Evolutionary conservation across 2,329 filamentous ascomycete species (phyloP).

Genomic region (Simplicillium sp.): DNA sequence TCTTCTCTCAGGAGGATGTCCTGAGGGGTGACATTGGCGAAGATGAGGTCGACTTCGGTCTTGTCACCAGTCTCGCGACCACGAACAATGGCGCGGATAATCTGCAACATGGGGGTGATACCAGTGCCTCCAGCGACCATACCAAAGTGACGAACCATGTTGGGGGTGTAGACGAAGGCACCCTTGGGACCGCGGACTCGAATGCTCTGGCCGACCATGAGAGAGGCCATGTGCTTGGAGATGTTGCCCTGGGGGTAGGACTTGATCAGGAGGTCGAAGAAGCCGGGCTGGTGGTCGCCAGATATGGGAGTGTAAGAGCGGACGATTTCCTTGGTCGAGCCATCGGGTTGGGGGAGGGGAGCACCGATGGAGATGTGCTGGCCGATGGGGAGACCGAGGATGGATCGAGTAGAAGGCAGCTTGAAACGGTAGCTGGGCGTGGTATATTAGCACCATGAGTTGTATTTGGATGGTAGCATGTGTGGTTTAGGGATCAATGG

Average conservation of each 20-base stretch:
- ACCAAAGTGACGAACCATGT: conserved; percentile 92
- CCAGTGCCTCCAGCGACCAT: conserved; percentile 98
- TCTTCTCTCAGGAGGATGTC: conserved; percentile 94
- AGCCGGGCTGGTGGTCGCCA: conserved; percentile 78
- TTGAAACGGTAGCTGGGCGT: conserved; percentile 73
- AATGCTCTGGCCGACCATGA: conserved; percentile 78
- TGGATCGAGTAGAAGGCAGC: conserved; percentile 65
- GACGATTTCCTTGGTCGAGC: conserved; percentile 71
- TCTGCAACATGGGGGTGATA: conserved; percentile 97
- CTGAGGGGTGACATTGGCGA: conserved; percentile 88
- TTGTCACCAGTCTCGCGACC: conserved; percentile 70
- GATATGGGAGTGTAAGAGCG: conserved; percentile 91
- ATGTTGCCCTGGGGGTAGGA: conserved; percentile 97
- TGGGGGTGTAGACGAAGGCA: conserved; percentile 93
- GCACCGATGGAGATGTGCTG: conserved; percentile 97
- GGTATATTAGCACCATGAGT: neutral
- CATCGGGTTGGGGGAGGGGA: conserved; percentile 55
- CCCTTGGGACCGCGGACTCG: conserved; percentile 92
- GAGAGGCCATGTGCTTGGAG: conserved; percentile 78
- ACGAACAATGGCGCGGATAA: conserved; percentile 82
- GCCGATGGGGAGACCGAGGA: conserved; percentile 93
- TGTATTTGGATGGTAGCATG: neutral
- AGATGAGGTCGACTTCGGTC: conserved; percentile 89
- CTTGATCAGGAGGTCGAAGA: conserved; percentile 96
- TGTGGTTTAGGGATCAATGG: neutral